Evolutionary conservation across 306 rosid species (phyloP).

Genomic region (Luffa acutangula): DNA sequence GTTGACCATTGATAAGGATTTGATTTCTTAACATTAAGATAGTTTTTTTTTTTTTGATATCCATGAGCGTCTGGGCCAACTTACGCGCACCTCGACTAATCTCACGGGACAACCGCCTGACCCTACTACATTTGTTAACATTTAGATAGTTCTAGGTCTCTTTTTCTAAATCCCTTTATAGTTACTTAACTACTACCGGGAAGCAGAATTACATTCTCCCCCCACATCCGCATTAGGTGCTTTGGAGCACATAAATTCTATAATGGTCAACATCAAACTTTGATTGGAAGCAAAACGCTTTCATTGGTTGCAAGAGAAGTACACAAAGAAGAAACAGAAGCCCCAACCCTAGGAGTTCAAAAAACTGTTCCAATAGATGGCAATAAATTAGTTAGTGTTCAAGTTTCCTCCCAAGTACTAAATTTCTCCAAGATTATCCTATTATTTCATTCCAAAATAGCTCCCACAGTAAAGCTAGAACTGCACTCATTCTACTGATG

Average conservation of each 20-base stretch:
- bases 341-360: not conserved
- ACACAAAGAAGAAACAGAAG: not conserved
- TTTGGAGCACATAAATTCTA: not conserved
- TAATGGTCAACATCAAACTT: not conserved
- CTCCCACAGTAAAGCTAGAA: not conserved
- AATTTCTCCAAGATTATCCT: not conserved
- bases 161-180: not conserved
- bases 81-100: too few species aligned
- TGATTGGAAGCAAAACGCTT: not conserved
- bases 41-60: too few species aligned
- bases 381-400: not conserved
- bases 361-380: not conserved
- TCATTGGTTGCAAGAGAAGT: not conserved
- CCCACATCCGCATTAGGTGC: not conserved
- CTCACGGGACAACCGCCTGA: too few species aligned
- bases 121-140: too few species aligned
- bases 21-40: not conserved
- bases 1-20: not conserved
- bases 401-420: not conserved
- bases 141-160: not conserved
- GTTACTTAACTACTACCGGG: not conserved
- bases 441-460: not conserved
- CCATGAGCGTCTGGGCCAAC: too few species aligned
- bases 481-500: not conserved
- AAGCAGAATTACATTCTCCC: not conserved